Percentiles rank a stretch among this genome's conserved stretches.
phyloP scores from a whole-genome alignment of 1,284 basidiomycete genomes.

The Agroathelia rolfsii region DNA sequence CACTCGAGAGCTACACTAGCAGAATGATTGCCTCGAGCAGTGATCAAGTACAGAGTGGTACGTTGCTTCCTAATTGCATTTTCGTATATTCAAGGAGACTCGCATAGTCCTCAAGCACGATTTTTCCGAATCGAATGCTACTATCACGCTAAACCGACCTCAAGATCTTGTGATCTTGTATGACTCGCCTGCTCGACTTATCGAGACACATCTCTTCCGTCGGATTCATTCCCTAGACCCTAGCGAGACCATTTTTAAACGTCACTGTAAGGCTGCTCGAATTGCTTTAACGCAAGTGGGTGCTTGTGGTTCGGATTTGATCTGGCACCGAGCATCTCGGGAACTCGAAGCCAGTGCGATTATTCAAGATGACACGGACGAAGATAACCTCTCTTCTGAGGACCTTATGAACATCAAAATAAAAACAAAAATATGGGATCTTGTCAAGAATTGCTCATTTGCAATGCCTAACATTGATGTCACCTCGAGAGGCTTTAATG shows the following conservation, averaged over 20 bases:
- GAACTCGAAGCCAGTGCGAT: conserved; percentile 23
- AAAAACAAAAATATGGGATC: conserved; percentile 24
- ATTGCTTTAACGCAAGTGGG: conserved; percentile 43
- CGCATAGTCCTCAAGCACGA: too few relatives aligned
- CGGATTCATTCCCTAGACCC: conserved; percentile 28
- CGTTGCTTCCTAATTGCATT: too few relatives aligned
- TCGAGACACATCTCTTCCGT: conserved; percentile 24
- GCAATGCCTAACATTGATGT: conserved; percentile 47
- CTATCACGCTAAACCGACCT: conserved; percentile 26
- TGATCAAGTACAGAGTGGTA: too few relatives aligned
- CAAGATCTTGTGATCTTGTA: conserved; percentile 27
- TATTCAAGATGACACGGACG: conserved; percentile 23
- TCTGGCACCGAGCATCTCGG: conserved; percentile 47
- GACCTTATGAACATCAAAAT: conserved; percentile 14
- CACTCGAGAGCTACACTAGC: too few relatives aligned
- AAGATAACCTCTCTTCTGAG: conserved; percentile 17
- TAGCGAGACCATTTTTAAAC: conserved; percentile 25
- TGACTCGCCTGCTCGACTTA: conserved; percentile 16
- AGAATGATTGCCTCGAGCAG: too few relatives aligned
- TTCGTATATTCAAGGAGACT: too few relatives aligned
- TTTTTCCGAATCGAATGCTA: too few relatives aligned
- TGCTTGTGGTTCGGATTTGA: conserved; percentile 50
- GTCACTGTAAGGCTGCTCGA: conserved; percentile 35
- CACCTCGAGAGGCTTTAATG: conserved; percentile 46
- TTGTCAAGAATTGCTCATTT: conserved; percentile 48